These are phyloP conservation scores for Monilinia laxa DNA, from an alignment of 2,329 filamentous ascomycete species.

Conservation along the genomic window DNA sequence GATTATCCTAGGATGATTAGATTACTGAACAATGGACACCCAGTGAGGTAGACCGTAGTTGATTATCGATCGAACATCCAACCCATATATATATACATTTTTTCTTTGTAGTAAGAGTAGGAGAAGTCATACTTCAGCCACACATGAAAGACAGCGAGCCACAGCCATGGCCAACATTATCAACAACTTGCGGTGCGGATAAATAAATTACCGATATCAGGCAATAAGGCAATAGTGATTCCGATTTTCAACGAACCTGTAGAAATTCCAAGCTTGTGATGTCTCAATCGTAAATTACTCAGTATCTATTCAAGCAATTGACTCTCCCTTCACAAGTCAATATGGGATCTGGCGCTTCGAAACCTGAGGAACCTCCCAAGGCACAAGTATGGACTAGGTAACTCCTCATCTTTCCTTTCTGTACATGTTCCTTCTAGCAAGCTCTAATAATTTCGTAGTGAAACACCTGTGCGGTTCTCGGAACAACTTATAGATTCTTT, in stretches of 20 bases:
- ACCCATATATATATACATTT: too few relatives aligned
- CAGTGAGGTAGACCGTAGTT: too few relatives aligned
- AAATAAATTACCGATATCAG: not conserved
- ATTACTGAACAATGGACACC: too few relatives aligned
- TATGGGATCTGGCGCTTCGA: conserved; percentile 40
- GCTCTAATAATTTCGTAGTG: conserved; percentile 43
- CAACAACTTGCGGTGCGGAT: not conserved
- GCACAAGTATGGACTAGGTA: conserved; percentile 39
- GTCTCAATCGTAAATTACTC: conserved; percentile 13
- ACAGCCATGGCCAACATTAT: not conserved
- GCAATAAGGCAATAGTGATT: conserved; percentile 3
- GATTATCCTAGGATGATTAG: not conserved
- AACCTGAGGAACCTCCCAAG: conserved; percentile 34
- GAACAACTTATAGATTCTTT: conserved; percentile 79
- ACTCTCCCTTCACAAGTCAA: conserved; percentile 26
- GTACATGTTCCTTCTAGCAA: not conserved
- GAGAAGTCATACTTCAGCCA: not conserved
- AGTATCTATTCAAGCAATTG: conserved; percentile 12
- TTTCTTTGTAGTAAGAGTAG: not conserved
- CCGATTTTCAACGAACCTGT: conserved; percentile 24
- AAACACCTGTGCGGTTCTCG: conserved; percentile 69
- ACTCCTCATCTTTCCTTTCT: not conserved
- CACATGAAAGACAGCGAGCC: not conserved
- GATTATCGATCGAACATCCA: too few relatives aligned
- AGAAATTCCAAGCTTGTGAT: conserved; percentile 25